Conservation (phyloP, 495 filamentous ascomycete species). For the Aspergillus heteromorphus region DNA sequence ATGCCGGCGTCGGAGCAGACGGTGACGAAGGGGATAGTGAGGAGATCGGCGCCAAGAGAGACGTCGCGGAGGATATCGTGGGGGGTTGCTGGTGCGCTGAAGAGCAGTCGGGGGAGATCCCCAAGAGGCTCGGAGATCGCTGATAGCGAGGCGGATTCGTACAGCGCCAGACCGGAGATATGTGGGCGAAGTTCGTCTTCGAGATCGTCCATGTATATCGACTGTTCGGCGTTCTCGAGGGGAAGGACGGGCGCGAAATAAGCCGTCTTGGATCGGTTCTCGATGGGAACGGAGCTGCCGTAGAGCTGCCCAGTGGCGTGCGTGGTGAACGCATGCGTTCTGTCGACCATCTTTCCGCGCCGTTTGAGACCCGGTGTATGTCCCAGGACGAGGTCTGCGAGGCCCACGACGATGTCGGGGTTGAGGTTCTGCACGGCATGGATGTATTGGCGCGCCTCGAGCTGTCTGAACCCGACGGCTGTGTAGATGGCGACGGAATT, state of each 20-base stretch:
- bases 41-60: slow-evolving; percentile 69
- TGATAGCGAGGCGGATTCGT: slow-evolving; percentile 64
- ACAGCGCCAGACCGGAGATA: slow-evolving; percentile 76
- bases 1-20: slow-evolving; percentile 78
- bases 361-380: slow-evolving; percentile 59
- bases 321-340: slow-evolving; percentile 68
- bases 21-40: slow-evolving; percentile 69
- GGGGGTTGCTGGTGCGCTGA: slow-evolving; percentile 62
- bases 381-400: slow-evolving; percentile 68
- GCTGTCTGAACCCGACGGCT: slow-evolving; percentile 69
- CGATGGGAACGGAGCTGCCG: slow-evolving; percentile 27
- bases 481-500: slow-evolving; percentile 72
- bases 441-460: slow-evolving; percentile 64
- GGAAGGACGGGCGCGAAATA: slow-evolving; percentile 82
- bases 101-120: slow-evolving; percentile 64
- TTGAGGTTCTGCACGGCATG: slow-evolving; percentile 53
- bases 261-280: slow-evolving; percentile 27
- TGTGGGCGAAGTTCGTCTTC: slow-evolving; percentile 43
- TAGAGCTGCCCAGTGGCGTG: slow-evolving; percentile 50
- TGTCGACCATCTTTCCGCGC: slow-evolving; percentile 74
- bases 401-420: slow-evolving; percentile 75
- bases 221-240: slow-evolving; percentile 65
- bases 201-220: slow-evolving; percentile 67
- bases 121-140: slow-evolving; percentile 54
- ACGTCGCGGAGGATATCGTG: slow-evolving; percentile 71